These are phyloP conservation scores for Penicillium macrosclerotiorum DNA, from an alignment of 495 filamentous ascomycete genomes.

Conservation along the genomic window DNA sequence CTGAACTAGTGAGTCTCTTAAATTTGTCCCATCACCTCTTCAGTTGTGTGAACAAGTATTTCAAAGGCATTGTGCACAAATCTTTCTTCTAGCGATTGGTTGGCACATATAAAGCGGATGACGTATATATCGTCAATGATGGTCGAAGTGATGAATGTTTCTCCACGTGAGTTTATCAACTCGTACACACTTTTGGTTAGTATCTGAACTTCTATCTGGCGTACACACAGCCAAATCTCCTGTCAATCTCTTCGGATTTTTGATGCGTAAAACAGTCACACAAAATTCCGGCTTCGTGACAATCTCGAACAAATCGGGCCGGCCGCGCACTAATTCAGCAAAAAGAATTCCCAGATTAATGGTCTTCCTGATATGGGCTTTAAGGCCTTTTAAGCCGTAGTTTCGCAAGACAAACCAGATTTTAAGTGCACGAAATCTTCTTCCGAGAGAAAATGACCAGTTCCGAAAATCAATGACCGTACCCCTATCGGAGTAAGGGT, in stretches of 20 bases:
- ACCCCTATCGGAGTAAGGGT: slow-evolving; percentile 74
- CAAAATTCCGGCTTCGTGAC: slow-evolving; percentile 73
- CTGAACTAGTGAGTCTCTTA: too few relatives aligned
- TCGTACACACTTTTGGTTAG: slow-evolving; percentile 76
- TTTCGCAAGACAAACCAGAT: slow-evolving; percentile 94
- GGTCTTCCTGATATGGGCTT: slow-evolving; percentile 65
- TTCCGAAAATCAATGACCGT: slow-evolving; percentile 95
- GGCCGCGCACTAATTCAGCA: slow-evolving; percentile 50
- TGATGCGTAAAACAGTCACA: slow-evolving; percentile 70
- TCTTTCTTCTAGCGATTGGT: slow-evolving; percentile 64
- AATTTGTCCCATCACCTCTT: slow-evolving; percentile 63
- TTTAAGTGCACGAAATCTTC: slow-evolving; percentile 86
- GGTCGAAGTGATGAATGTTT: slow-evolving; percentile 82
- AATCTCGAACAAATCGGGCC: slow-evolving; percentile 75
- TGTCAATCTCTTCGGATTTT: slow-evolving; percentile 25
- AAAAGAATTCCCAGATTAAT: slow-evolving; percentile 71
- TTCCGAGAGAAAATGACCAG: slow-evolving; percentile 95
- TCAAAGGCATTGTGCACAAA: slow-evolving; percentile 74
- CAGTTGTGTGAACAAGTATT: slow-evolving; percentile 67
- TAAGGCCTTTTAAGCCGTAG: slow-evolving; percentile 80
- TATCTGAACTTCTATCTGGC: slow-evolving; percentile 51
- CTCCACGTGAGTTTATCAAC: slow-evolving; percentile 66
- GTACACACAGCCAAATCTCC: slow-evolving; percentile 9
- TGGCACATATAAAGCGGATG: slow-evolving; percentile 78
- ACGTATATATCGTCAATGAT: slow-evolving; percentile 73